Conservation (phyloP, 495 filamentous ascomycete species). For the Ramalina intermedia region DNA sequence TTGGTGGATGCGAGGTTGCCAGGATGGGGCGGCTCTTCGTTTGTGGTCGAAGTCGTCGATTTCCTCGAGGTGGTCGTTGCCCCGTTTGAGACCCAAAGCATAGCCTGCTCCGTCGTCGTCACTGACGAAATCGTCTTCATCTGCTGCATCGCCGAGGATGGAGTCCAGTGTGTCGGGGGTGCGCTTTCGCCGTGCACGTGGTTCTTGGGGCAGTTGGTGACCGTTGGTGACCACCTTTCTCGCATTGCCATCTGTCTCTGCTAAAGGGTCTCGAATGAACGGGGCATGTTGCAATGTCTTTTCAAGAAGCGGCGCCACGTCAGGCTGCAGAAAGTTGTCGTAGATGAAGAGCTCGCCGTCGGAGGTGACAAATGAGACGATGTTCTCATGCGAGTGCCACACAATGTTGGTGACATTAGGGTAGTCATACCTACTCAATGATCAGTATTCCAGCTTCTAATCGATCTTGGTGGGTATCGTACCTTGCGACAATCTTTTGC, state of each 20-base stretch:
- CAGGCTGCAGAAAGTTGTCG: conserved; percentile 53
- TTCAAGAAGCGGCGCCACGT: conserved; percentile 43
- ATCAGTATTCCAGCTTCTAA: not conserved
- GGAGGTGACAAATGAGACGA: conserved; percentile 76
- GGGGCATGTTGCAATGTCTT: conserved; percentile 60
- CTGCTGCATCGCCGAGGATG: conserved; percentile 30
- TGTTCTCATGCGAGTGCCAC: conserved; percentile 85
- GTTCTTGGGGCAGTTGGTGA: conserved; percentile 32
- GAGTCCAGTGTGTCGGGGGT: conserved; percentile 47
- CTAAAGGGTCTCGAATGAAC: conserved; percentile 66
- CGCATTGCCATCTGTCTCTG: conserved; percentile 54
- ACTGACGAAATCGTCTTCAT: conserved; percentile 66
- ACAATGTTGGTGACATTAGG: conserved; percentile 66
- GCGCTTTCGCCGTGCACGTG: conserved; percentile 24
- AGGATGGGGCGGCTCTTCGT: conserved; percentile 36
- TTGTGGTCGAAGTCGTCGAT: conserved; percentile 40
- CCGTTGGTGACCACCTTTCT: conserved; percentile 41
- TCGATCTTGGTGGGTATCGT: not conserved
- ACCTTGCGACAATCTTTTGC: conserved; percentile 53
- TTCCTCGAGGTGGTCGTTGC: conserved; percentile 36
- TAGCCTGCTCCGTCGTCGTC: conserved; percentile 96
- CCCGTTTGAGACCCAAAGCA: conserved; percentile 46
- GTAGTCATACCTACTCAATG: conserved; percentile 46
- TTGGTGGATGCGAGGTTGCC: conserved; percentile 59
- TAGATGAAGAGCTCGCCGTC: conserved; percentile 87